Evolutionary conservation across 768 basidiomycete genomes (phyloP), one percentile per base, ranked within the genome.

Genomic region (Leccinum rimulosum): DNA sequence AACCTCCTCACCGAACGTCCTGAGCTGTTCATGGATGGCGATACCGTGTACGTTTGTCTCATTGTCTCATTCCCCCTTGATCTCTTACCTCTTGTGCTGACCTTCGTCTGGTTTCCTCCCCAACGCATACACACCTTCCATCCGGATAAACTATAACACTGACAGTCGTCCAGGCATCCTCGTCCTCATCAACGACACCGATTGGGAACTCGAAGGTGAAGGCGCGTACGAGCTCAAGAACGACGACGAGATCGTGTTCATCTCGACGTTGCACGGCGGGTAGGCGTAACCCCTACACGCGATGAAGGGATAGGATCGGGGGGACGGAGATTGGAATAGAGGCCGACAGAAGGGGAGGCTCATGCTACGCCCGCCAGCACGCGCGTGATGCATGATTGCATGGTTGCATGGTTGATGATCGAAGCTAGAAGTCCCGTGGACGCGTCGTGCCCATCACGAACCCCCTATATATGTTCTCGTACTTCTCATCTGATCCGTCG

Each of bases 131-230:
- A 12, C 25, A 28, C 2, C 36, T 38, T 38, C 36, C 36, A 38
- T 38, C 7, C 15, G 15, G 36, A 17, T 0, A 31, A 36, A 36
- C 2, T 36, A 9, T 4, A n/a, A n/a, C 17, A 15, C 19, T 7
- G 6, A 1, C 67, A 96, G 97, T 40, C 94, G 97, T 9, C 97
- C 97, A 0, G 97, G 97, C 0, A 97, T 99, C 38, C 79, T 99
- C 3, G 96, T 98, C 4, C 79, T 99, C n/a, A 85, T 99, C 55
- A 98, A 98, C 68, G 92, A 96, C 66, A 92, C 92, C 1, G 96
- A 98, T 67, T 98, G 96, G 96, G 95, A 98, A 73, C 79, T 98
- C 6, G 96, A 98, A 71, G 94, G 93, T 35, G 96, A 98, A 72
- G 87, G 92, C 22, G 87, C 90, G 6, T 97, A 96, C 70, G 78